Base-by-base conservation (phyloP, 2,329 filamentous ascomycete genomes). In the Penicillium sp. region DNA sequence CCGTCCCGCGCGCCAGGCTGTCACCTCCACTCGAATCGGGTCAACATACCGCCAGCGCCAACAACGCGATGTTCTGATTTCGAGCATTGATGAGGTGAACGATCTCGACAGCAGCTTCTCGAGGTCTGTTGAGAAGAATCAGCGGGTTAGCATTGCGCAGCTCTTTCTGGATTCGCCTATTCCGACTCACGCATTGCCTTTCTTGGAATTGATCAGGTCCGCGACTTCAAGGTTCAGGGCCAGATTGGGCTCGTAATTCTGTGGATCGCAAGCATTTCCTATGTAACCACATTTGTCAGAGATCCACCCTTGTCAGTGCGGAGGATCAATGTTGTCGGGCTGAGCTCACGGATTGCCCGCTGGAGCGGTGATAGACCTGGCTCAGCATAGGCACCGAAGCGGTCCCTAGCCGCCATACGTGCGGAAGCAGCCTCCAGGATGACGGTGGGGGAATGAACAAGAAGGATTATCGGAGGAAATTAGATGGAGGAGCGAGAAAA, bases 171-270 rank as follows among this genome's bases (percentile, higher is more conserved):
- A 22, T 22, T 4, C 22, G 22, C 22, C 3, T 22, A 22, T 22
- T 28, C 31, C 55, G 50, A 75, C 84, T 75, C 81, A 87, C 80
- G 93, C 89, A 77, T 90, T 91, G 73, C 94, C 94, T 81, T 98
- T 98, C 83, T 98, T 99, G 72, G 89, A 89, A 79, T 99, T 99
- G 82, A 99, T 91, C 71, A 98, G 81, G 81, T 99, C 95, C 71
- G 92, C 84, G 71, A 99, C 96, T 83, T 99, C 95, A 75, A 99
- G 90, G 74, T 95, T 96, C 65, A 99, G 83, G 59, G 93, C 95
- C 57, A 99, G 89, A 75, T 99, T 98, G 63, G 95, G 94, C 82
- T 99, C 95, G 82, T 92, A 97, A 81, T 98, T 97, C 76, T 96
- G 91, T 54, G 95, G 92, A 72, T 95, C 96, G 82, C 95, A 98